phyloP scores from a whole-genome alignment of 768 basidiomycete species.

The Mycena filopes region DNA sequence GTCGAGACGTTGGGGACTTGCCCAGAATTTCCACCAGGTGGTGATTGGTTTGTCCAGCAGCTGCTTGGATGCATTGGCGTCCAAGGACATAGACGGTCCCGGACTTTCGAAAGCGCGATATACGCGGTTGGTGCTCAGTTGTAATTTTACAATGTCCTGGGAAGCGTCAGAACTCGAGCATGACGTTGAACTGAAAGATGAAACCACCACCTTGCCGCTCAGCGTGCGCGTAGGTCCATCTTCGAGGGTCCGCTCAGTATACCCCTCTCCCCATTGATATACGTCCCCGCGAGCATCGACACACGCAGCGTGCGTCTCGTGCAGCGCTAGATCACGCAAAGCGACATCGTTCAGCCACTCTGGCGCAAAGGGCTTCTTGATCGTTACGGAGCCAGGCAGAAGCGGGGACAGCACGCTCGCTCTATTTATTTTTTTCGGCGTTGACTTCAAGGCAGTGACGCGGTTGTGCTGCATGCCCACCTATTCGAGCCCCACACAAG shows the following conservation, averaged over 20 bases:
- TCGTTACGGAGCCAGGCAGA: slow-evolving; percentile 46
- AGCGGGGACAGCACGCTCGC: slow-evolving; percentile 57
- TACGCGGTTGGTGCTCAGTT: slow-evolving; percentile 67
- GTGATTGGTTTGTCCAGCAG: slow-evolving; percentile 47
- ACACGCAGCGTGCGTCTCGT: slow-evolving; percentile 75
- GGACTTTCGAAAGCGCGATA: slow-evolving; percentile 83
- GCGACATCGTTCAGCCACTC: slow-evolving; percentile 75
- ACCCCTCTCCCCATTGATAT: slow-evolving; percentile 85
- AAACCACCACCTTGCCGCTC: slow-evolving; percentile 67
- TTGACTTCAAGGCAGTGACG: slow-evolving; percentile 12
- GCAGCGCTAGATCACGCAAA: slow-evolving; percentile 77
- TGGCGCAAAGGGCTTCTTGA: slow-evolving; percentile 62
- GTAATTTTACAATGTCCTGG: slow-evolving; percentile 77
- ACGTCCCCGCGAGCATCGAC: slow-evolving; percentile 85
- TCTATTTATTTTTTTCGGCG: slow-evolving; percentile 43
- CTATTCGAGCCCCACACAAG: slow-evolving; percentile 83
- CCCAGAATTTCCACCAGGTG: slow-evolving; percentile 74
- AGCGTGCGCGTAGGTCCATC: slow-evolving; percentile 63
- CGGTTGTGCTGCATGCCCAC: slow-evolving; percentile 50
- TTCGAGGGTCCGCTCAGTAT: slow-evolving; percentile 45
- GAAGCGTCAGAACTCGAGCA: background rate
- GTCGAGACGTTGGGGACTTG: slow-evolving; percentile 61
- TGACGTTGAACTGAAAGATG: slow-evolving; percentile 1
- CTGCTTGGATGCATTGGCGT: slow-evolving; percentile 63
- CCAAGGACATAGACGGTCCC: slow-evolving; percentile 81